phyloP scores from a whole-genome alignment of 768 basidiomycete genomes.

The Botryobasidium botryosum region DNA sequence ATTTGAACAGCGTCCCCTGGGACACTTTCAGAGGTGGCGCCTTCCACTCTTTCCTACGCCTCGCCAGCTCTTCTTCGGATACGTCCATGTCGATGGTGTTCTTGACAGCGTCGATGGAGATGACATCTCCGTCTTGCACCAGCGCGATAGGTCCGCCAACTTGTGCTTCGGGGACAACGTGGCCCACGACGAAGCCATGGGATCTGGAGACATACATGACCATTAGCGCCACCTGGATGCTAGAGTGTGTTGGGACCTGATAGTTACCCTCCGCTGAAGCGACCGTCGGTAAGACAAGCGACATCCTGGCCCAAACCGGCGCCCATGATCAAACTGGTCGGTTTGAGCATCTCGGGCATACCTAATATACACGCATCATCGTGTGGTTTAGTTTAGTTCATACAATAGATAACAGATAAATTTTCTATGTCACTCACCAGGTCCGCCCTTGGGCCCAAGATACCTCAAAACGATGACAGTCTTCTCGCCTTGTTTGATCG shows the following conservation, averaged over 20 bases:
- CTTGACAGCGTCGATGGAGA: slow-evolving; percentile 74
- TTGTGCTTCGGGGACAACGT: slow-evolving; percentile 92
- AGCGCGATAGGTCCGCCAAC: slow-evolving; percentile 87
- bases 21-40: slow-evolving; percentile 72
- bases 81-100: slow-evolving; percentile 67
- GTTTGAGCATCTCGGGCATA: slow-evolving; percentile 99
- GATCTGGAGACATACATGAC: slow-evolving; percentile 34
- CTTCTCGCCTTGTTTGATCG: slow-evolving; percentile 90
- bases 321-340: slow-evolving; percentile 96
- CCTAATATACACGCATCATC: too few relatives aligned
- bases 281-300: slow-evolving; percentile 91
- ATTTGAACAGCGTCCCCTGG: slow-evolving; percentile 78
- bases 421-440: slow-evolving; percentile 36
- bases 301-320: slow-evolving; percentile 93
- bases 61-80: slow-evolving; percentile 59
- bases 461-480: slow-evolving; percentile 91
- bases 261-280: slow-evolving; percentile 91
- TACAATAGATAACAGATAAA: background rate
- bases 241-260: too few relatives aligned
- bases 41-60: slow-evolving; percentile 54
- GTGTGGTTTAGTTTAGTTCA: slow-evolving; percentile 11
- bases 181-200: slow-evolving; percentile 92
- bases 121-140: slow-evolving; percentile 72
- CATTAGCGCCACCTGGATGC: background rate
- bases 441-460: slow-evolving; percentile 92